Evolutionary conservation across 164 flowering plant species (phyloP).

Genomic region (Sedum album): DNA sequence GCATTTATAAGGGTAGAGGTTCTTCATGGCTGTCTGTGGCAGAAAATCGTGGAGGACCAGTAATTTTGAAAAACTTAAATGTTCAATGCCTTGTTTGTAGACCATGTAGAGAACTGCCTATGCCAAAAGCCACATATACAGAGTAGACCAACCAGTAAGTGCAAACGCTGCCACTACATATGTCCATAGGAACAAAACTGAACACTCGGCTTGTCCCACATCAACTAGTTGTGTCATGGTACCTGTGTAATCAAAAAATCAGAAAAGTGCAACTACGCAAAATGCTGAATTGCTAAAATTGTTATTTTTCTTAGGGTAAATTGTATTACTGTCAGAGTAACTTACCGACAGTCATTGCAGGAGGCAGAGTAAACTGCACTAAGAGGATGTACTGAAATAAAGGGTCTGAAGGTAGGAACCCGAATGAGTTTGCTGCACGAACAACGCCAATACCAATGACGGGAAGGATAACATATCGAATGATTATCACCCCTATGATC

Average conservation of each 20-base stretch:
- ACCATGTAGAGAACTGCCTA: conserved; percentile 3
- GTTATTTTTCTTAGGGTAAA: background rate
- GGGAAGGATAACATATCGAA: conserved; percentile 59
- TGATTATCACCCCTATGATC: conserved; percentile 39
- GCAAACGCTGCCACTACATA: conserved; percentile 70
- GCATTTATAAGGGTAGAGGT: too few species aligned
- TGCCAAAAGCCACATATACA: conserved; percentile 54
- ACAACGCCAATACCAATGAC: conserved; percentile 53
- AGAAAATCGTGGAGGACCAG: background rate
- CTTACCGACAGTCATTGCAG: conserved; percentile 85
- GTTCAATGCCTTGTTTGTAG: background rate
- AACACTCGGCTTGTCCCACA: conserved; percentile 84
- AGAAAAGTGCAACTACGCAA: background rate
- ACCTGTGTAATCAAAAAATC: conserved; percentile 31
- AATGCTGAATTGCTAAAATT: background rate
- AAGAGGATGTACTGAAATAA: conserved; percentile 61
- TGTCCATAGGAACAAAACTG: conserved; percentile 79
- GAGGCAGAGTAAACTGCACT: conserved; percentile 72
- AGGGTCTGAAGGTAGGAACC: conserved; percentile 61
- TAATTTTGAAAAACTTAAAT: background rate
- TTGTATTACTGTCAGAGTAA: background rate
- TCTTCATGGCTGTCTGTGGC: too few species aligned
- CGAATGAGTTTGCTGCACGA: conserved; percentile 39
- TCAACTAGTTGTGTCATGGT: conserved; percentile 80
- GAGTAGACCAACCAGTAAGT: conserved; percentile 70